These are phyloP conservation scores for Naganishia kalamii DNA, from an alignment of 768 basidiomycete genomes.

Conservation along the genomic window DNA sequence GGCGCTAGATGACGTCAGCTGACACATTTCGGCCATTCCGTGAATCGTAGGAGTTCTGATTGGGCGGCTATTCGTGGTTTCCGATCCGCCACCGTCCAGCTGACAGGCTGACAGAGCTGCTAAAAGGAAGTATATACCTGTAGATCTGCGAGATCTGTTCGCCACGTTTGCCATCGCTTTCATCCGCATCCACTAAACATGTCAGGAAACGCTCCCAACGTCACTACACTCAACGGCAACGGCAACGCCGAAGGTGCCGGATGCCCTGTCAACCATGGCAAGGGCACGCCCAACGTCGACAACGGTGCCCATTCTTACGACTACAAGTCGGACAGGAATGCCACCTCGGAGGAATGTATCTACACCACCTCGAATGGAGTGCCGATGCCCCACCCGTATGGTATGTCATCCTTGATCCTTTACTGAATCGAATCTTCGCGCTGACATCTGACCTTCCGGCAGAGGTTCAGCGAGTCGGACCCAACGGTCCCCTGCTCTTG, in stretches of 20 bases:
- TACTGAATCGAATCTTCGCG: not conserved
- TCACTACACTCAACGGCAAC: constrained; percentile 4
- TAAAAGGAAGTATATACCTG: too few relatives aligned
- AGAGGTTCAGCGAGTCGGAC: constrained; percentile 66
- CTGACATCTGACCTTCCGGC: not conserved
- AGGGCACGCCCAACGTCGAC: not conserved
- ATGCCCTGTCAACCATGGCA: not conserved
- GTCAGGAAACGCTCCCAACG: constrained; percentile 8
- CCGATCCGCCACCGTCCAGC: too few relatives aligned
- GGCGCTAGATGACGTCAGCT: too few relatives aligned
- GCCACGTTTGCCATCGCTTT: not conserved
- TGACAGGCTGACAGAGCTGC: too few relatives aligned
- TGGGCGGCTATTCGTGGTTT: too few relatives aligned
- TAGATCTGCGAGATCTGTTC: too few relatives aligned
- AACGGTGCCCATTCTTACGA: constrained; percentile 8
- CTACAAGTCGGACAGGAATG: constrained; percentile 33
- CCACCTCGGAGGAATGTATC: constrained; percentile 38
- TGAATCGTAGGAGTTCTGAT: too few relatives aligned
- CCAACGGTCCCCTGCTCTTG: constrained; percentile 73
- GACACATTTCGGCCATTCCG: too few relatives aligned
- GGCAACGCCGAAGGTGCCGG: constrained; percentile 4
- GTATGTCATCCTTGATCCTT: not conserved
- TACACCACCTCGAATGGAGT: constrained; percentile 86
- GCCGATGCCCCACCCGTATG: constrained; percentile 47
- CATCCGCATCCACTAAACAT: not conserved